phyloP scores from a whole-genome alignment of 371 early-diverging fungal genomes.

The Actinomucor elegans region DNA sequence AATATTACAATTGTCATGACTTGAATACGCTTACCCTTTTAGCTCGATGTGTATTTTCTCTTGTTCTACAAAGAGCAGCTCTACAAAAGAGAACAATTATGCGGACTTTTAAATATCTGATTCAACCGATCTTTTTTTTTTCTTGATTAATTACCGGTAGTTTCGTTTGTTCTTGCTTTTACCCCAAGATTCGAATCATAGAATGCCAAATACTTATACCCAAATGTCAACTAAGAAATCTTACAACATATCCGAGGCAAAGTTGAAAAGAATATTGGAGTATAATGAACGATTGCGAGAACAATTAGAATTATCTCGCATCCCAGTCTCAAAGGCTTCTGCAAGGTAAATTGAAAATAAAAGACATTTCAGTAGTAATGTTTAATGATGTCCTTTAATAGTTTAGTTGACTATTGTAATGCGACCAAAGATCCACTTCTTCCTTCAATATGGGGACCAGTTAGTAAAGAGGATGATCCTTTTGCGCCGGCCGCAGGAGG shows the following conservation, averaged over 20 bases:
- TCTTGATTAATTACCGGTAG: no score
- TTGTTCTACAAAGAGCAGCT: no score
- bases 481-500: constrained; percentile 57
- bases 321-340: constrained; percentile 75
- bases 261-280: constrained; percentile 72
- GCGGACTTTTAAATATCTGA: no score
- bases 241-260: constrained; percentile 58
- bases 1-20: no score
- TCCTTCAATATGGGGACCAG: constrained; percentile 79
- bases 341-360: constrained; percentile 16
- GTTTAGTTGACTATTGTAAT: constrained; percentile 57
- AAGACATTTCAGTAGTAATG: constrained; percentile 2
- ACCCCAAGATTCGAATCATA: no score
- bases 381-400: constrained; percentile 7
- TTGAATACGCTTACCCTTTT: no score
- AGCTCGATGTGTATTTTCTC: no score
- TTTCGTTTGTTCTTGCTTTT: no score
- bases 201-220: constrained; percentile 28
- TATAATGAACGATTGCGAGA: constrained; percentile 74
- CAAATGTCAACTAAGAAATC: constrained; percentile 15
- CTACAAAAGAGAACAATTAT: no score
- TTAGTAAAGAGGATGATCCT: constrained; percentile 78
- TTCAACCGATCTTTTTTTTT: no score
- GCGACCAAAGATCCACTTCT: constrained; percentile 65
- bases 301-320: constrained; percentile 74